Evolutionary conservation across 2,329 filamentous ascomycete species (phyloP).

Genomic region (Tolypocladium pustulatum): DNA sequence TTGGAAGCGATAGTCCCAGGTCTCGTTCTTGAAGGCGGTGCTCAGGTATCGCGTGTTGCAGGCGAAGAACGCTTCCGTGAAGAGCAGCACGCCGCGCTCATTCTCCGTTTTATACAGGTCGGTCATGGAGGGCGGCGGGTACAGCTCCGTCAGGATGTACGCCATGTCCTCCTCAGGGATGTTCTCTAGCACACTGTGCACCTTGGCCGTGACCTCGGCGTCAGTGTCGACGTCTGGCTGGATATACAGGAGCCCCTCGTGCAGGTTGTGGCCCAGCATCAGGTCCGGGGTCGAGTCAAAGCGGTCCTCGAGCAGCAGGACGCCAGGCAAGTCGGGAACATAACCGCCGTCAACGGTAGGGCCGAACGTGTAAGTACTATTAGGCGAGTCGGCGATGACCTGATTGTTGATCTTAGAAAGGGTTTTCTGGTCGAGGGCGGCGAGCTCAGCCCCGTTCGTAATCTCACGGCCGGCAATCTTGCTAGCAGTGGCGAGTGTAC

Average conservation of each 20-base stretch:
- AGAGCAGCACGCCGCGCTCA: slow-evolving; percentile 24
- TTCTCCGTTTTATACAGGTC: slow-evolving; percentile 2
- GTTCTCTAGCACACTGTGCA: slow-evolving; percentile 16
- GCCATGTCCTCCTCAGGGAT: slow-evolving; percentile 6
- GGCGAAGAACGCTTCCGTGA: slow-evolving; percentile 30
- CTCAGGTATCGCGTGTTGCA: slow-evolving; percentile 42
- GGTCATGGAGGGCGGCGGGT: slow-evolving; percentile 4
- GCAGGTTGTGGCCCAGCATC: slow-evolving; percentile 28
- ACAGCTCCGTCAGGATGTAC: slow-evolving; percentile 25
- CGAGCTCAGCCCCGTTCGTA: slow-evolving; percentile 3
- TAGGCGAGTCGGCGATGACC: slow-evolving; percentile 4
- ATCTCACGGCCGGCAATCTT: slow-evolving; percentile 2
- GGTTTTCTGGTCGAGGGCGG: slow-evolving; percentile 1
- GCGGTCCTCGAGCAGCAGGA: slow-evolving; percentile 15
- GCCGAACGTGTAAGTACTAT: slow-evolving; percentile 17
- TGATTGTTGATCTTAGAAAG: slow-evolving; percentile 23
- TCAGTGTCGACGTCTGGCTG: slow-evolving; percentile 31
- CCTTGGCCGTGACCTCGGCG: slow-evolving; percentile 25
- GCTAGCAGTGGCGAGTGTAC: slow-evolving; percentile 4
- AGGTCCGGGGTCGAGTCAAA: slow-evolving; percentile 15
- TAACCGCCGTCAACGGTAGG: slow-evolving; percentile 24
- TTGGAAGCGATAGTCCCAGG: slow-evolving; percentile 39
- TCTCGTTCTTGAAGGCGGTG: slow-evolving; percentile 30
- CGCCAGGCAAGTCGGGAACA: slow-evolving; percentile 16
- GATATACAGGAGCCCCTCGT: slow-evolving; percentile 37